These are phyloP conservation scores for Russula sp. DNA, from an alignment of 768 basidiomycete species.

Conservation along the genomic window DNA sequence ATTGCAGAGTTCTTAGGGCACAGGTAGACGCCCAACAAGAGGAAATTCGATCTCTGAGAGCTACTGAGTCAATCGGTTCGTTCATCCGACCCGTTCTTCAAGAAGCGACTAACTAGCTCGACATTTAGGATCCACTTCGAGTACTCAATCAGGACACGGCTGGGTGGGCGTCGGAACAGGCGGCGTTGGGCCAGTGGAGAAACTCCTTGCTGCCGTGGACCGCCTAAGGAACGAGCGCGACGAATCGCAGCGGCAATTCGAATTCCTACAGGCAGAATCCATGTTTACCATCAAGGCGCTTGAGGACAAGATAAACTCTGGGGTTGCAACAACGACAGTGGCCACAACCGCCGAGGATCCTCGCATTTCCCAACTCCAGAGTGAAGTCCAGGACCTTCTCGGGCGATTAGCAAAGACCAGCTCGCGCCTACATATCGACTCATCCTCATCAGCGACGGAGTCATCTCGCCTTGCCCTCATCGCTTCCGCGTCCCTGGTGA, in stretches of 20 bases:
- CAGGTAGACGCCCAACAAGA: slow-evolving; percentile 11
- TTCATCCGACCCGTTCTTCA: too few relatives aligned
- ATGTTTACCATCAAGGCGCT: slow-evolving; percentile 57
- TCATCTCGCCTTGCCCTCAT: slow-evolving; percentile 10
- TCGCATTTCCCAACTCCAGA: slow-evolving; percentile 20
- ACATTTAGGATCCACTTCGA: neutral
- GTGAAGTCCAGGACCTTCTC: slow-evolving; percentile 18
- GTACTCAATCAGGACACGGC: neutral
- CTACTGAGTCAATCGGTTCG: neutral
- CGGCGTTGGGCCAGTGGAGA: slow-evolving; percentile 39
- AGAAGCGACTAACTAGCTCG: neutral
- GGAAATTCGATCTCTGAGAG: neutral
- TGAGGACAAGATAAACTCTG: slow-evolving; percentile 43
- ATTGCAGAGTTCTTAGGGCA: slow-evolving; percentile 12
- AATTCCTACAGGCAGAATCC: slow-evolving; percentile 65
- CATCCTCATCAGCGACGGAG: neutral
- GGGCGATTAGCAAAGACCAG: slow-evolving; percentile 7
- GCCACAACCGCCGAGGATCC: slow-evolving; percentile 8
- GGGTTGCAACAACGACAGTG: slow-evolving; percentile 17
- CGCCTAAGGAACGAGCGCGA: slow-evolving; percentile 65
- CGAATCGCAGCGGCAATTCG: slow-evolving; percentile 51
- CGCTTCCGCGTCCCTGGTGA: slow-evolving; percentile 16
- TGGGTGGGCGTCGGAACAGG: slow-evolving; percentile 1
- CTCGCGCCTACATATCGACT: slow-evolving; percentile 22
- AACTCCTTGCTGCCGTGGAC: slow-evolving; percentile 56